Conservation (phyloP, 345 rosid genomes). For the Excoecaria cochinchinensis region DNA sequence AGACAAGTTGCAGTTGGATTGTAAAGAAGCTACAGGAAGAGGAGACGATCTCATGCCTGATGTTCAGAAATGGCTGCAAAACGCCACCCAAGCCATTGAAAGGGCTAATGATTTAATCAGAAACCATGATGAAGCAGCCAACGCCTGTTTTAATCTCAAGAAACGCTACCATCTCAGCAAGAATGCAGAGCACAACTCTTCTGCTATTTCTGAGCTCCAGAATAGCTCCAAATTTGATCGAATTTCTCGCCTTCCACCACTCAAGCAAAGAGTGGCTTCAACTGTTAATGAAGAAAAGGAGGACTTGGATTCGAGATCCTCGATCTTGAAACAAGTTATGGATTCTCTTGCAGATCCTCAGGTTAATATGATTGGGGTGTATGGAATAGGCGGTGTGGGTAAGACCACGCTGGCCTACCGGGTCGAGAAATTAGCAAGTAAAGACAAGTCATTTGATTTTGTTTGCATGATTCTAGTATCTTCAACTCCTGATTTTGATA, state of each 20-base stretch:
- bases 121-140: not conserved
- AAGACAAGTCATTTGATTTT: not conserved
- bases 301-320: not conserved
- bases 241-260: not conserved
- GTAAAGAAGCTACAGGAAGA: not conserved
- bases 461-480: slow-evolving; percentile 8
- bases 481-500: not conserved
- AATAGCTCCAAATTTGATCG: not conserved
- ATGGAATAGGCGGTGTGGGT: slow-evolving; percentile 17
- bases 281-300: not conserved
- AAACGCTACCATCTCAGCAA: not conserved
- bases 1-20: not conserved
- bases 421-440: not conserved
- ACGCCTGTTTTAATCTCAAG: not conserved
- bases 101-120: not conserved
- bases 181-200: not conserved
- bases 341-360: not conserved
- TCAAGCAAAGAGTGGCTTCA: not conserved
- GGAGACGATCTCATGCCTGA: not conserved
- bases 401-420: slow-evolving; percentile 22
- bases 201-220: not conserved
- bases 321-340: not conserved
- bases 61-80: not conserved
- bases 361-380: slow-evolving; percentile 12
- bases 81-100: not conserved